phyloP scores from a whole-genome alignment of 192 early-diverging fungal genomes.

The Lunasporangiospora selenospora region DNA sequence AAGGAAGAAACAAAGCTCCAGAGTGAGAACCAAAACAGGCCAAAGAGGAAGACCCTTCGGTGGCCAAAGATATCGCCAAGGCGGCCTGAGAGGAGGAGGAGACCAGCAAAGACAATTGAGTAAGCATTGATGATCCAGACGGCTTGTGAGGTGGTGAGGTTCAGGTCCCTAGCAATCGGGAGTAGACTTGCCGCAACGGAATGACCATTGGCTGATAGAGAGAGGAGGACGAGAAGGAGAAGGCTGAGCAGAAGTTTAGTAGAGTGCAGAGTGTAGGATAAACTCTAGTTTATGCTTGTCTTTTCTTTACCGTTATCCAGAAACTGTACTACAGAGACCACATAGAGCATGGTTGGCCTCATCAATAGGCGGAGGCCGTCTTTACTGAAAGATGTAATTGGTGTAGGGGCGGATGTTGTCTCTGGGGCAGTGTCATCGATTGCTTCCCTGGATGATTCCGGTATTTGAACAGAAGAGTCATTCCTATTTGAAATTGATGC shows the following conservation, averaged over 20 bases:
- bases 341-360: constrained; percentile 7
- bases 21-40: constrained; percentile 28
- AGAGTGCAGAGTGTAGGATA: too few species aligned
- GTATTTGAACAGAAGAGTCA: too few species aligned
- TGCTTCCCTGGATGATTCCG: too few species aligned
- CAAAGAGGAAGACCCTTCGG: constrained; percentile 37
- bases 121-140: constrained; percentile 41
- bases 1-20: constrained; percentile 33
- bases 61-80: constrained; percentile 48
- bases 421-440: too few species aligned
- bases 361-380: neutral
- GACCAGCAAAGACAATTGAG: constrained; percentile 45
- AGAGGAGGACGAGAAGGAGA: neutral
- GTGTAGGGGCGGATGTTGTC: too few species aligned
- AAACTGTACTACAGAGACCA: constrained; percentile 10
- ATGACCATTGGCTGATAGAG: constrained; percentile 13
- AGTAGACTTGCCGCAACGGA: constrained; percentile 21
- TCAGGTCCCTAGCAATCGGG: constrained; percentile 21
- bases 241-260: too few species aligned
- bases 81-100: constrained; percentile 35
- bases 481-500: too few species aligned
- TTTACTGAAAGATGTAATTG: too few species aligned
- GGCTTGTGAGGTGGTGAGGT: constrained; percentile 10
- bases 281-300: too few species aligned
- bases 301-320: constrained; percentile 18